phyloP scores from a whole-genome alignment of 768 basidiomycete species.

The Boletus rex-veris region DNA sequence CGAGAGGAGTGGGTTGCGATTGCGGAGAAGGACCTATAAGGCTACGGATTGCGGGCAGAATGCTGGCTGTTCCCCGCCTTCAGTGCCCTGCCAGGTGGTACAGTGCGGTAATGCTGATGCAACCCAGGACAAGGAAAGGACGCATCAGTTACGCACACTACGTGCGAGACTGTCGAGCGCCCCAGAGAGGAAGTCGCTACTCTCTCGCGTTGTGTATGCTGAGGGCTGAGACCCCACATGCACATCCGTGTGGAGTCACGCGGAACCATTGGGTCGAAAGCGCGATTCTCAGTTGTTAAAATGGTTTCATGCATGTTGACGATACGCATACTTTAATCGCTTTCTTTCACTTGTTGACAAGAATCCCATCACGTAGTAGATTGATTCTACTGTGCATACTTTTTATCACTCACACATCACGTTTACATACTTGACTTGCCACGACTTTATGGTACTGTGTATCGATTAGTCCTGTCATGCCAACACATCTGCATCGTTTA shows the following conservation, averaged over 20 bases:
- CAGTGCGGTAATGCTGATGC: neutral
- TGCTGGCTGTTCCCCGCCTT: constrained; percentile 8
- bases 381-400: constrained; percentile 27
- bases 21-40: constrained; percentile 17
- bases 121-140: constrained; percentile 4
- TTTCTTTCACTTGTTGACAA: constrained; percentile 11
- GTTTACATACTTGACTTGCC: neutral
- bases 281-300: neutral
- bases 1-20: constrained; percentile 19
- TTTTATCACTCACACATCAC: neutral
- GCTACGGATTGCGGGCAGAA: constrained; percentile 4
- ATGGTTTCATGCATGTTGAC: neutral
- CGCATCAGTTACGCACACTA: neutral
- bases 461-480: constrained; percentile 10
- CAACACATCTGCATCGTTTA: neutral
- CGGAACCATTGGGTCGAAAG: neutral
- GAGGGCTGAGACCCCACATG: constrained; percentile 10
- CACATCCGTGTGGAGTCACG: neutral
- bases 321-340: constrained; percentile 4
- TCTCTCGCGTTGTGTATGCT: constrained; percentile 23
- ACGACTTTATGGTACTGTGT: constrained; percentile 28
- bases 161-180: constrained; percentile 11
- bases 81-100: constrained; percentile 1
- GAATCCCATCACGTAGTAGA: constrained; percentile 15
- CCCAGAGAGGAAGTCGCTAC: constrained; percentile 24